phyloP scores from a whole-genome alignment of 441 rosid species.

The Eutrema salsugineum region DNA sequence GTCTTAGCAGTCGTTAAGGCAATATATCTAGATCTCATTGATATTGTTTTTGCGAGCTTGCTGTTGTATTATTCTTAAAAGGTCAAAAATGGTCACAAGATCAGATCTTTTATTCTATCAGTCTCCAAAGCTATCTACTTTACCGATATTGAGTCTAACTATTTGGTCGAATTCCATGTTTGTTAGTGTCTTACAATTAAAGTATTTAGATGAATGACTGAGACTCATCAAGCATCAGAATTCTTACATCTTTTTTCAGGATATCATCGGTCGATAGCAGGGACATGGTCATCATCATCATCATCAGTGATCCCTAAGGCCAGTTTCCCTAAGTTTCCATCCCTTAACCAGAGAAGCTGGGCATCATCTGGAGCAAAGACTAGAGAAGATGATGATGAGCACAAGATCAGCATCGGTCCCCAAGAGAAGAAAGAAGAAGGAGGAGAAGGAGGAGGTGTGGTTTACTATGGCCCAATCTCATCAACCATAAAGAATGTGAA shows the following conservation, averaged over 20 bases:
- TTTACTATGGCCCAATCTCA: constrained; percentile 84
- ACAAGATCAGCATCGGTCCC: constrained; percentile 85
- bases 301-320: constrained; percentile 25
- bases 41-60: background rate
- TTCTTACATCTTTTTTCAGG: constrained; percentile 32
- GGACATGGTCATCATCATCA: constrained; percentile 37
- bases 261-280: constrained; percentile 32
- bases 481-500: constrained; percentile 92
- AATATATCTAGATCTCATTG: background rate
- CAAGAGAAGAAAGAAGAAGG: constrained; percentile 55
- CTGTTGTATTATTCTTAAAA: background rate
- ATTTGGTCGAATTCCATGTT: background rate
- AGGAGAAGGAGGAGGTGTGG: constrained; percentile 31
- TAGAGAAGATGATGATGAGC: constrained; percentile 43
- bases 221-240: background rate
- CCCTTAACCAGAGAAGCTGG: constrained; percentile 45
- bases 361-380: constrained; percentile 61
- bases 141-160: background rate
- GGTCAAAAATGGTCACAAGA: background rate
- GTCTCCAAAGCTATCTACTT: background rate
- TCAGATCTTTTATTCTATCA: background rate
- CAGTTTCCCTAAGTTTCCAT: constrained; percentile 30
- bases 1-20: background rate
- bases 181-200: background rate
- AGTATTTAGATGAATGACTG: background rate